Conservation (phyloP, 805 yeast species). For the Candida montana region DNA sequence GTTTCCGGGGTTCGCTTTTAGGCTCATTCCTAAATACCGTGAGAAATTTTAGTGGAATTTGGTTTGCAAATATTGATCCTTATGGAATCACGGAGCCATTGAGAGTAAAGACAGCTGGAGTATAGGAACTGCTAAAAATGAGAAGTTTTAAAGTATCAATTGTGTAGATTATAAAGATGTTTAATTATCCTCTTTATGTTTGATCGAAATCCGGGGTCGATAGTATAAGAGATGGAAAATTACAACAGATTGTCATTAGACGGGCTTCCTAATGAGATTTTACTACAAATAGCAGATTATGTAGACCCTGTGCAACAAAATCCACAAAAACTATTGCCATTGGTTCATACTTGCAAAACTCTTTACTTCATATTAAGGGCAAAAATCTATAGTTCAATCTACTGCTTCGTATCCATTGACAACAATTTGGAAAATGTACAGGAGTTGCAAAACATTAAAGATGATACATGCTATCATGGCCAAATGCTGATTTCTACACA, state of each 20-base stretch:
- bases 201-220: neutral
- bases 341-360: constrained; percentile 11
- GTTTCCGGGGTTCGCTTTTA: neutral
- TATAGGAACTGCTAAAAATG: no score
- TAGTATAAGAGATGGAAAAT: neutral
- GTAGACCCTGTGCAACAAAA: constrained; percentile 6
- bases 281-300: constrained; percentile 2
- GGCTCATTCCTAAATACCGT: no score
- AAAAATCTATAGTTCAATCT: constrained; percentile 12
- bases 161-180: no score
- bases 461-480: neutral
- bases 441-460: constrained; percentile 1
- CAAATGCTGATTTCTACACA: neutral
- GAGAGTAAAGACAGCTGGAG: no score
- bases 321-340: constrained; percentile 4
- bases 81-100: no score
- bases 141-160: no score
- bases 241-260: neutral
- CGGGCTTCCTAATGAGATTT: constrained; percentile 6
- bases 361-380: constrained; percentile 10
- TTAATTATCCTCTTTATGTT: no score
- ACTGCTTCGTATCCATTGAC: constrained; percentile 13
- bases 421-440: constrained; percentile 1
- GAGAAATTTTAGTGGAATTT: no score
- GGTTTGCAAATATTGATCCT: no score